Evolutionary conservation across 2,329 filamentous ascomycete species (phyloP), one percentile per base, ranked within the genome.

Genomic region (Xylariaceae sp.): DNA sequence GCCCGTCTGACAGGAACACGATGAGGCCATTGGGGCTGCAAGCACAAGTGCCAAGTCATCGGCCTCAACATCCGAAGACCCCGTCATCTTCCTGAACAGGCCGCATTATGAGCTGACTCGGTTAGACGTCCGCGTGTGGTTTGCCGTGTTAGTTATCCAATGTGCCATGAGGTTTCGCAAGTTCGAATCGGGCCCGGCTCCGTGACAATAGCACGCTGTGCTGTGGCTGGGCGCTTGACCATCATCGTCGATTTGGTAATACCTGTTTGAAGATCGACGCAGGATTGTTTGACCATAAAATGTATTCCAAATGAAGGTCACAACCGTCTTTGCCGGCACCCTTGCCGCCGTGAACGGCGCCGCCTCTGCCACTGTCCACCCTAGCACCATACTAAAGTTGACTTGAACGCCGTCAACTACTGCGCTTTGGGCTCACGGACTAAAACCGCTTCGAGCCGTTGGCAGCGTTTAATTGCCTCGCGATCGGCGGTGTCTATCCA

Each of bases 301-400:
- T n/a, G n/a, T n/a, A n/a, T n/a, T 55, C 67, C 73, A 78, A 26
- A 26, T n/a, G n/a, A 26, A 8, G 26, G 8, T 71, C 68, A 66
- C 72, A 48, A 71, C 70, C 58, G 63, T 80, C 68, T 55, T 80
- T 67, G 64, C 71, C 64, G 68, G 72, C 65, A 69, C 70, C 54
- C 69, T 78, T 51, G 75, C 75, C 60, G 72, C 75, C 57, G 63
- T 78, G 57, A 74, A 68, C 57, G 60, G 65, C 49, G 76, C 76
- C 47, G 74, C 74, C 46, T 76, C 77, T 41, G 62, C 71, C 53
- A 51, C 45, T 21, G 54, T 47, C 22, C 21, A 47, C 37, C 21
- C 47, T 21, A 61, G 68, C 54, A 67, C 61, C 61, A 63, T 39
- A 40, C 6, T 22, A 8, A 5, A 2, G 29, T 74, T 50, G 68